Conservation (phyloP, 345 rosid species). For the Melaleuca alternifolia region DNA sequence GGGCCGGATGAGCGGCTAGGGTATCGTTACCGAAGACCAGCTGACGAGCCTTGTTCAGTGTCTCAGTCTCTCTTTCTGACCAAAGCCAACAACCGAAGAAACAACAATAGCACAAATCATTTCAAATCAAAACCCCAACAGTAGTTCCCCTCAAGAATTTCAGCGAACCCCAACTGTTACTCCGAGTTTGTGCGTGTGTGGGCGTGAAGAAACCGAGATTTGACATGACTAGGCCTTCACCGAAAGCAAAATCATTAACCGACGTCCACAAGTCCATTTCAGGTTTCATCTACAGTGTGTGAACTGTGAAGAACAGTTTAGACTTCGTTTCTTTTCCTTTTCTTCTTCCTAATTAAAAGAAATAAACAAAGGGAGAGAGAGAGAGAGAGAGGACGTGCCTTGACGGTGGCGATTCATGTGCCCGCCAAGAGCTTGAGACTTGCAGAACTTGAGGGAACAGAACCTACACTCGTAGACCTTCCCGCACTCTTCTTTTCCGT, state of each 20-base stretch:
- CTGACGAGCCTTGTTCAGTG: constrained; percentile 97
- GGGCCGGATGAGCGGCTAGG: constrained; percentile 33
- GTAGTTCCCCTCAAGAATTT: constrained; percentile 3
- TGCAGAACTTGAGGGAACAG: constrained; percentile 99
- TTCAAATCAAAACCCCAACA: constrained; percentile 12
- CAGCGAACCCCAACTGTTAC: constrained; percentile 3
- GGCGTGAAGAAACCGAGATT: not conserved
- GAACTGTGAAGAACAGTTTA: not conserved
- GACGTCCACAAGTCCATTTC: not conserved
- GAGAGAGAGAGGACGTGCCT: constrained; percentile 32
- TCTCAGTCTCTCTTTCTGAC: constrained; percentile 96
- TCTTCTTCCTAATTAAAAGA: not conserved
- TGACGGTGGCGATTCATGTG: constrained; percentile 99
- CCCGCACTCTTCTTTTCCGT: constrained; percentile 70
- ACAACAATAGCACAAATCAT: constrained; percentile 5
- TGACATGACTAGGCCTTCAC: not conserved
- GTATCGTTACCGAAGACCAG: constrained; percentile 72
- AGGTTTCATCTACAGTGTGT: not conserved
- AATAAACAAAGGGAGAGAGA: not conserved
- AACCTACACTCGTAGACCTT: constrained; percentile 96
- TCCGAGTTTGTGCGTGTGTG: not conserved
- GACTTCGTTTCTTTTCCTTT: not conserved
- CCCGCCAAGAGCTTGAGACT: constrained; percentile 99
- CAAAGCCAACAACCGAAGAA: constrained; percentile 7
- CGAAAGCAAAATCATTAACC: not conserved